These are phyloP conservation scores for Tagetes patula DNA, from an alignment of 129 eudicot species.

Conservation along the genomic window DNA sequence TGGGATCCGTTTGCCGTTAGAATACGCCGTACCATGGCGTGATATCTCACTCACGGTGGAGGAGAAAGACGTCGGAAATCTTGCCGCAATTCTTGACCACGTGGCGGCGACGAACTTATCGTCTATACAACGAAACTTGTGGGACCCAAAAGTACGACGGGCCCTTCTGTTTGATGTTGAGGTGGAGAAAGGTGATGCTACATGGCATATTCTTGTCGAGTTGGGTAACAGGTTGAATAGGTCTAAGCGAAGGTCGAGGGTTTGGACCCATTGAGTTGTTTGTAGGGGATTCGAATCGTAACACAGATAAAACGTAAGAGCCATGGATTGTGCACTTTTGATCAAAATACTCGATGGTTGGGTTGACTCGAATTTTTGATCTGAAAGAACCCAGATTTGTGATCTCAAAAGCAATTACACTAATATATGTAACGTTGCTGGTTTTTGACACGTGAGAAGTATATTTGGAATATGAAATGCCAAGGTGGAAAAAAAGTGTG, in stretches of 20 bases:
- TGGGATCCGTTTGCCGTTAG: slow-evolving; percentile 70
- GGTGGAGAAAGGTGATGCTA: slow-evolving; percentile 66
- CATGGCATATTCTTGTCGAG: slow-evolving; percentile 59
- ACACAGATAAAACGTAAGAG: too few species aligned
- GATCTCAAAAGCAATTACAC: too few species aligned
- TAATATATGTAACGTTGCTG: too few species aligned
- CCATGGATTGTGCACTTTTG: too few species aligned
- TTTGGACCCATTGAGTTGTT: slow-evolving; percentile 25
- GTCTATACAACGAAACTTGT: slow-evolving; percentile 50
- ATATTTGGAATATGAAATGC: neutral
- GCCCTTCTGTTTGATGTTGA: slow-evolving; percentile 53
- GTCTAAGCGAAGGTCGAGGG: slow-evolving; percentile 40
- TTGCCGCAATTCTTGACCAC: slow-evolving; percentile 59
- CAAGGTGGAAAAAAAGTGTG: slow-evolving; percentile 21
- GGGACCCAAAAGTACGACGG: slow-evolving; percentile 51
- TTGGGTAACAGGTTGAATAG: slow-evolving; percentile 37
- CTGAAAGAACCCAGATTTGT: too few species aligned
- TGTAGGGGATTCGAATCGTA: too few species aligned
- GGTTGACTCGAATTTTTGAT: too few species aligned
- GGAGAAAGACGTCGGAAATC: slow-evolving; percentile 61
- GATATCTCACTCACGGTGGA: slow-evolving; percentile 72
- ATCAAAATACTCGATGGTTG: too few species aligned
- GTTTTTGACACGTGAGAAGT: slow-evolving; percentile 31
- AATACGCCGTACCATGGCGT: slow-evolving; percentile 62
- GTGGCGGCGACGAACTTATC: slow-evolving; percentile 68